These are phyloP conservation scores for Chrysochromulina tobinii DNA, from an alignment of 78 protist genomes.

Conservation along the genomic window DNA sequence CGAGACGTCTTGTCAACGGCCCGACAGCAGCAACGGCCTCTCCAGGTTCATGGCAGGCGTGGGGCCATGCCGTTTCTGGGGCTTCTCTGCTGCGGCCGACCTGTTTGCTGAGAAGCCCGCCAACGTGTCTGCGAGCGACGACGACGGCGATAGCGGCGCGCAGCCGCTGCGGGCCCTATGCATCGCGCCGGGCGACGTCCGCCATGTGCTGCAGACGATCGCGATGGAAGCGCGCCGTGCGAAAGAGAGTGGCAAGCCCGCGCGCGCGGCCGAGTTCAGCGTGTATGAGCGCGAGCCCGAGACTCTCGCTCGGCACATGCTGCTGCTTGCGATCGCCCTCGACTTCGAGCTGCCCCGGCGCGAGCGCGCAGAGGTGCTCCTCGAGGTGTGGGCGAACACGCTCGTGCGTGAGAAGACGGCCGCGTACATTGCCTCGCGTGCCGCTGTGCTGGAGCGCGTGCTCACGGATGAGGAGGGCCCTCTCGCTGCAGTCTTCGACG, in stretches of 20 bases:
- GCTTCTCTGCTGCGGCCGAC: slow-evolving; percentile 27
- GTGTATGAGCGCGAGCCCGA: background rate
- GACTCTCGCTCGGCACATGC: slow-evolving; percentile 29
- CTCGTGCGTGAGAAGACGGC: slow-evolving; percentile 27
- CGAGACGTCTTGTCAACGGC: too few species aligned
- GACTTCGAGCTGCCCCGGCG: slow-evolving; percentile 35
- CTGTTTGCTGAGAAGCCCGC: background rate
- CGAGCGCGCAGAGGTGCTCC: slow-evolving; percentile 32
- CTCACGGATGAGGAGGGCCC: slow-evolving; percentile 3
- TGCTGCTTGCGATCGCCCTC: slow-evolving; percentile 21
- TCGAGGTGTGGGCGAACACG: slow-evolving; percentile 22
- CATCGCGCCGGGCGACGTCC: background rate
- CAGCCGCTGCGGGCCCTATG: background rate
- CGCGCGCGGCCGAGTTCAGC: too few species aligned
- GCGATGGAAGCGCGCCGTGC: background rate
- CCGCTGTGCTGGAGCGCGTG: background rate
- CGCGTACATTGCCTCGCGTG: background rate
- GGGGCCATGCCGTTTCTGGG: slow-evolving; percentile 30
- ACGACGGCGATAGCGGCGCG: background rate
- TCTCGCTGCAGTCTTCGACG: slow-evolving; percentile 12
- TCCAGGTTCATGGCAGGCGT: background rate
- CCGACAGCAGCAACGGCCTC: too few species aligned
- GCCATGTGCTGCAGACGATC: slow-evolving; percentile 6
- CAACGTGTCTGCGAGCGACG: background rate
- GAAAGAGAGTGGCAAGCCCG: too few species aligned